Evolutionary conservation across 768 basidiomycete genomes (phyloP).

Genomic region (Mycena rebaudengoi): DNA sequence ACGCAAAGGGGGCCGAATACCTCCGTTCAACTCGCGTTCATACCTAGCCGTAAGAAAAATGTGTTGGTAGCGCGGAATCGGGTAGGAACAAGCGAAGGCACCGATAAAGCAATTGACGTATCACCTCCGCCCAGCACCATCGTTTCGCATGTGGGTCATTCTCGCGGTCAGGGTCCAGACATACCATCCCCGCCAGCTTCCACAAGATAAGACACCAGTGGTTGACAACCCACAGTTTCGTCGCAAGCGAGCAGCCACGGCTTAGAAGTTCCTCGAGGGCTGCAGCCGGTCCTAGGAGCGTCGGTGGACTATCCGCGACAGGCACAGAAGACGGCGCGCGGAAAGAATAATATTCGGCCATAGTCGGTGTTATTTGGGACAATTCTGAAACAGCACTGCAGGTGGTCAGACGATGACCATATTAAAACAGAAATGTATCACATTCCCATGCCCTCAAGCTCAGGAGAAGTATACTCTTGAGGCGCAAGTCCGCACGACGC

Average conservation of each 20-base stretch:
- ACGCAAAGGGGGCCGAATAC: constrained; percentile 82
- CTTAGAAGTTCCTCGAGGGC: constrained; percentile 63
- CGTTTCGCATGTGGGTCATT: constrained; percentile 52
- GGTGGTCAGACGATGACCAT: neutral
- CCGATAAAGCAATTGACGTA: constrained; percentile 89
- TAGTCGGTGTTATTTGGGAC: constrained; percentile 59
- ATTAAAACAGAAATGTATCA: constrained; percentile 38
- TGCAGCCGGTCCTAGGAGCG: constrained; percentile 56
- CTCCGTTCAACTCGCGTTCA: constrained; percentile 83
- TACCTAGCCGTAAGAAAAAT: constrained; percentile 60
- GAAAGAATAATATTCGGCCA: constrained; percentile 70
- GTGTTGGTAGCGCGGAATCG: neutral
- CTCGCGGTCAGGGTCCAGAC: constrained; percentile 73
- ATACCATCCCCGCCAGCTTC: constrained; percentile 91
- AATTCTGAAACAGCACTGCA: constrained; percentile 61
- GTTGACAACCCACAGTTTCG: constrained; percentile 87
- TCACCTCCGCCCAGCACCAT: constrained; percentile 88
- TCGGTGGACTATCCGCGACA: constrained; percentile 30
- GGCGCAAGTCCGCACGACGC: constrained; percentile 60
- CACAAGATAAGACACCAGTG: constrained; percentile 92
- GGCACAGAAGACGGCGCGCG: constrained; percentile 47
- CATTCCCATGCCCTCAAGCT: constrained; percentile 63
- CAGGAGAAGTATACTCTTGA: constrained; percentile 50
- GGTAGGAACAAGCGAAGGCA: constrained; percentile 39
- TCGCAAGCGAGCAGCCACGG: constrained; percentile 73